These are phyloP conservation scores for Eucalyptus sideroxylon DNA, from an alignment of 345 rosid species.

Conservation along the genomic window DNA sequence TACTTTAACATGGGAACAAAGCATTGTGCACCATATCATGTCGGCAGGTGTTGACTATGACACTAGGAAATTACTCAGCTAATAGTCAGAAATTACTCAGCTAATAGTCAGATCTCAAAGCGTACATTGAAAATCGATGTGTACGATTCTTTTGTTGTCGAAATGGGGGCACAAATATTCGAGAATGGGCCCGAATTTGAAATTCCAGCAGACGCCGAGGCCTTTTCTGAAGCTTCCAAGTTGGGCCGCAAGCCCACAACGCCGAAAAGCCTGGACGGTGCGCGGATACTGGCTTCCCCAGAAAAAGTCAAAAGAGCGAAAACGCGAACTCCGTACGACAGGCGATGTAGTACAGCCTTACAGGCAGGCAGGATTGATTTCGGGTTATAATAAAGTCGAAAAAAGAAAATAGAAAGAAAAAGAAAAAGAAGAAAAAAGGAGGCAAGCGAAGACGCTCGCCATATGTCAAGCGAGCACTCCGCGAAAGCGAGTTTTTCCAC, in stretches of 20 bases:
- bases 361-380: neutral
- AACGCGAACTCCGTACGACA: neutral
- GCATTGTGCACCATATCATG: neutral
- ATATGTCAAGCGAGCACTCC: neutral
- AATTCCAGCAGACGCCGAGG: neutral
- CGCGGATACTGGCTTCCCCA: neutral
- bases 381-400: neutral
- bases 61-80: neutral
- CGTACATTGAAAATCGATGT: neutral
- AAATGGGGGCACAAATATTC: neutral
- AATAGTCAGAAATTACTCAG: neutral
- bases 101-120: neutral
- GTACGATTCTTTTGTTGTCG: fast-evolving
- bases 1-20: neutral
- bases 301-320: neutral
- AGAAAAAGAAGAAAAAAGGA: neutral
- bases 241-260: neutral
- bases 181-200: neutral
- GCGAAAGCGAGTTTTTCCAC: neutral
- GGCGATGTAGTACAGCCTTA: neutral
- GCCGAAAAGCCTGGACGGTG: neutral
- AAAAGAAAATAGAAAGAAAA: neutral
- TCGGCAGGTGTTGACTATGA: neutral
- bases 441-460: neutral
- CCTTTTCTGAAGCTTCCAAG: neutral